A percentile compares a stretch with the other conserved stretches of the same genome.
Evolutionary conservation across 2,329 filamentous ascomycete species (phyloP).

Genomic region (Colletotrichum ledebouriae): DNA sequence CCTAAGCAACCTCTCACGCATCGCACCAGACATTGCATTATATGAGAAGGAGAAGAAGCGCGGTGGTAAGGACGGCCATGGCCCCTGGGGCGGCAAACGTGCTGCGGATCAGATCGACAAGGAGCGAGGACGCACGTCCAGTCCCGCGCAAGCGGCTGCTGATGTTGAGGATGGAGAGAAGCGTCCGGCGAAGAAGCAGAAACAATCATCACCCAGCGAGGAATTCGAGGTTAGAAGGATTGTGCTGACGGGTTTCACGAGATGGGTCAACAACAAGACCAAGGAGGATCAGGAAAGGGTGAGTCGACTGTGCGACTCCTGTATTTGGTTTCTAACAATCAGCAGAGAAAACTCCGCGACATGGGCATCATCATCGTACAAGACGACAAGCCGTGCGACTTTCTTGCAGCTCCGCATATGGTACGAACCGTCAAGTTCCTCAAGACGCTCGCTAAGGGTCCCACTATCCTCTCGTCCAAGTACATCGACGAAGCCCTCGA

Average conservation of each 20-base stretch:
- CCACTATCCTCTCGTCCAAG: conserved; percentile 79
- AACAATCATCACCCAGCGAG: conserved; percentile 66
- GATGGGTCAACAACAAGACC: conserved; percentile 80
- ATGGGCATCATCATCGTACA: conserved; percentile 86
- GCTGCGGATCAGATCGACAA: conserved; percentile 71
- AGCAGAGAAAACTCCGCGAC: conserved; percentile 82
- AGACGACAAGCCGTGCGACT: conserved; percentile 82
- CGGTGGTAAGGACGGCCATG: conserved; percentile 58
- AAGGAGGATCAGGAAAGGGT: conserved; percentile 87
- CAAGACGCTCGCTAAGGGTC: conserved; percentile 84
- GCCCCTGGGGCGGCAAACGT: conserved; percentile 73
- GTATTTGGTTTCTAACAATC: conserved; percentile 43
- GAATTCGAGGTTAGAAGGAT: conserved; percentile 77
- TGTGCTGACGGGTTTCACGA: conserved; percentile 85
- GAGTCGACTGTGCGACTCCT: conserved; percentile 52
- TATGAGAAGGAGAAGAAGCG: conserved; percentile 97
- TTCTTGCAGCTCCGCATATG: conserved; percentile 88
- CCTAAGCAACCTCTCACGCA: conserved; percentile 78
- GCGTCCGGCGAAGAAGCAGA: conserved; percentile 72
- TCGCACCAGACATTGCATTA: conserved; percentile 86
- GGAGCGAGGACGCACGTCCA: conserved; percentile 42
- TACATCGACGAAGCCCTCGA: conserved; percentile 86
- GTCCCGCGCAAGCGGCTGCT: conserved; percentile 51
- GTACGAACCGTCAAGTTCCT: conserved; percentile 96
- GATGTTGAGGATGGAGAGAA: conserved; percentile 64